Evolutionary conservation across 495 filamentous ascomycete species (phyloP).

Genomic region (Aspergillus leporis): DNA sequence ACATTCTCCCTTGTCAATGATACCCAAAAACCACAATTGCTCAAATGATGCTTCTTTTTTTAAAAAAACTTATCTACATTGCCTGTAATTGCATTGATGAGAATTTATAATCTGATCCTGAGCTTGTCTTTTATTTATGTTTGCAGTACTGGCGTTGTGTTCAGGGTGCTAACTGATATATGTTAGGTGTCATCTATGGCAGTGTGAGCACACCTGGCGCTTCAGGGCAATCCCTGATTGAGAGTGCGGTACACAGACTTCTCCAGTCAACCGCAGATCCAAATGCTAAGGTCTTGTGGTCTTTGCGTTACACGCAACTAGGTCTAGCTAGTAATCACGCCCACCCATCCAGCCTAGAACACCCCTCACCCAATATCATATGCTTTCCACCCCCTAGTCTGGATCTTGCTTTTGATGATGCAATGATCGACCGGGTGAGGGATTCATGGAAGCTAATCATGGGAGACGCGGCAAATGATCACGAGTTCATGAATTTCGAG

Average conservation of each 20-base stretch:
- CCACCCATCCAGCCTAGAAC: conserved; percentile 21
- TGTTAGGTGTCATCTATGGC: conserved; percentile 70
- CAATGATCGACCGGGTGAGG: conserved; percentile 57
- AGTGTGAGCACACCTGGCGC: conserved; percentile 43
- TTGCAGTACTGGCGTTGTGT: conserved; percentile 15
- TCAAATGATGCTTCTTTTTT: conserved; percentile 72
- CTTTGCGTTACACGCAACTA: conserved; percentile 60
- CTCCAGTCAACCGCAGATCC: conserved; percentile 39
- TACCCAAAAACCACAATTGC: conserved; percentile 27
- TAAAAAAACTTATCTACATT: conserved; percentile 99
- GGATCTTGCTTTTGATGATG: conserved; percentile 71
- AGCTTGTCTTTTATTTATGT: conserved; percentile 26
- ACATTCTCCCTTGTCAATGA: conserved; percentile 19
- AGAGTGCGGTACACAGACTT: conserved; percentile 56
- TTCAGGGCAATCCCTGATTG: conserved; percentile 44
- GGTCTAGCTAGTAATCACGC: conserved; percentile 24
- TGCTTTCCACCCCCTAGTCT: conserved; percentile 55
- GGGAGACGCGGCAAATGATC: conserved; percentile 45
- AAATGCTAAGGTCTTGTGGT: conserved; percentile 54
- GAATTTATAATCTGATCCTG: conserved; percentile 76
- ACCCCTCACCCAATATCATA: conserved; percentile 29
- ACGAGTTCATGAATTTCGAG: conserved; percentile 64
- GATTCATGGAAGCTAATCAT: conserved; percentile 63
- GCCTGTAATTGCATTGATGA: conserved; percentile 85
- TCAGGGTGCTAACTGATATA: conserved; percentile 46